A percentile compares a stretch with the other conserved stretches of the same genome.
Evolutionary conservation across 345 rosid species (phyloP).

Genomic region (Firmiana major): DNA sequence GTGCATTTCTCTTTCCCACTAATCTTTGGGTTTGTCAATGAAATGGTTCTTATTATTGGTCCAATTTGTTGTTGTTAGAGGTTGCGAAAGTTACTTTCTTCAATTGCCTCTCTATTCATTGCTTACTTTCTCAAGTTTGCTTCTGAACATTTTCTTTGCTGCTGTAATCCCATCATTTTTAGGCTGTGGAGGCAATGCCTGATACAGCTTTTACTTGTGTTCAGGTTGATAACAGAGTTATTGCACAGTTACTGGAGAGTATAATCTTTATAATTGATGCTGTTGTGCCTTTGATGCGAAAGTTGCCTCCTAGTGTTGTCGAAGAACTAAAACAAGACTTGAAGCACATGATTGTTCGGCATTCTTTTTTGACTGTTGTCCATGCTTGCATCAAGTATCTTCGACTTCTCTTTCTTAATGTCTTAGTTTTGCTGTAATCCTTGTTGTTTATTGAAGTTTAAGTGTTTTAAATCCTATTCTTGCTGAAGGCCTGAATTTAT

Average conservation of each 20-base stretch:
- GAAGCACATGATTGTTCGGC: conserved; percentile 92
- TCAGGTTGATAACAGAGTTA: conserved; percentile 85
- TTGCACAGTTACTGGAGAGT: conserved; percentile 91
- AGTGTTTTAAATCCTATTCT: background rate
- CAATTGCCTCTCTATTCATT: background rate
- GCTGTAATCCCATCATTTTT: background rate
- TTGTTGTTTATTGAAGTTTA: background rate
- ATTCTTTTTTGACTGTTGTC: conserved; percentile 94
- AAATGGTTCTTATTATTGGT: background rate
- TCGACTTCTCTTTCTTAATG: conserved; percentile 14
- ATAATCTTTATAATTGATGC: conserved; percentile 85
- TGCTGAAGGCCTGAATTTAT: background rate
- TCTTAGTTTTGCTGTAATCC: background rate
- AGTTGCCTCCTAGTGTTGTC: conserved; percentile 64
- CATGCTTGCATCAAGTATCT: conserved; percentile 95
- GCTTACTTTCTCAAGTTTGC: background rate
- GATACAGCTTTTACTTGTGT: conserved; percentile 21
- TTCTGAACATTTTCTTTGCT: background rate
- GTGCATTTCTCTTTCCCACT: background rate
- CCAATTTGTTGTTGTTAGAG: background rate
- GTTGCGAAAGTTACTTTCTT: background rate
- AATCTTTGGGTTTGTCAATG: background rate
- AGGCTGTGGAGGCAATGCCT: conserved; percentile 5
- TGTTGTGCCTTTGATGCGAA: conserved; percentile 79
- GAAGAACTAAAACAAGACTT: conserved; percentile 97